phyloP scores from a whole-genome alignment of 345 rosid species.

The Barbarea vulgaris region DNA sequence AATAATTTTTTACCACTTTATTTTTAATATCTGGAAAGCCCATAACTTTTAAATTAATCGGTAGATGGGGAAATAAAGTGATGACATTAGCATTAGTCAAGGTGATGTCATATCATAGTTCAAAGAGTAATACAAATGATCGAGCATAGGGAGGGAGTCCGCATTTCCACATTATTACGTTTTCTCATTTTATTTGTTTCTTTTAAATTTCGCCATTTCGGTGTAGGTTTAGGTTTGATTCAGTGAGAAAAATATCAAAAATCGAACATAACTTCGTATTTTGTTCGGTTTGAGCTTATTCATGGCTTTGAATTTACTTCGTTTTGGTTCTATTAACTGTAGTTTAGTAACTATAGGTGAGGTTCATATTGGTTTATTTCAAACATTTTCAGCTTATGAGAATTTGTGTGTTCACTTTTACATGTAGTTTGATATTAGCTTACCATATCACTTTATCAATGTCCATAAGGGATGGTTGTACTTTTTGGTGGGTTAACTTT shows the following conservation, averaged over 20 bases:
- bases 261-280: background rate
- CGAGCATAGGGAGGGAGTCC: background rate
- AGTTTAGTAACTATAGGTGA: background rate
- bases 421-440: background rate
- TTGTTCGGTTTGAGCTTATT: background rate
- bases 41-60: background rate
- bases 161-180: no score
- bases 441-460: background rate
- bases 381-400: background rate
- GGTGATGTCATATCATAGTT: constrained; percentile 25
- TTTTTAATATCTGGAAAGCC: background rate
- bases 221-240: background rate
- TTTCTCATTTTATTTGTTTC: background rate
- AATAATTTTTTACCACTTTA: background rate
- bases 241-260: background rate
- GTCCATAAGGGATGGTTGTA: background rate
- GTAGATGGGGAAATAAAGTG: background rate
- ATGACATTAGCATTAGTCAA: constrained; percentile 27
- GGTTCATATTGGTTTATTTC: background rate
- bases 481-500: background rate
- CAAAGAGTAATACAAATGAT: background rate
- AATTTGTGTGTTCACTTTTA: background rate
- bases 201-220: background rate
- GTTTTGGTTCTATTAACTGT: background rate
- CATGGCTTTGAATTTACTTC: background rate